Evolutionary conservation across 805 yeast species (phyloP).

Genomic region (Saturnispora hagleri): DNA sequence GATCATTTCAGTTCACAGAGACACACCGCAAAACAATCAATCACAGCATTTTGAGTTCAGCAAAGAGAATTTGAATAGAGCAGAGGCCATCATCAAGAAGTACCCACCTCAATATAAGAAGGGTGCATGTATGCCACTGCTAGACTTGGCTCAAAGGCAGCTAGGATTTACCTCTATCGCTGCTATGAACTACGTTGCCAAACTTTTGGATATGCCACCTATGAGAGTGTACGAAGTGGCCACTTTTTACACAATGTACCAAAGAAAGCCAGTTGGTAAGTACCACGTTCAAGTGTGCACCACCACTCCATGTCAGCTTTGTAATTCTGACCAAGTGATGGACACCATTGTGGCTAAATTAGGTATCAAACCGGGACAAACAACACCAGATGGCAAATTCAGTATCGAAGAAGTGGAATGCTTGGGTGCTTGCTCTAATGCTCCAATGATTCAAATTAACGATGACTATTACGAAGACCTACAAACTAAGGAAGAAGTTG

Average conservation of each 20-base stretch:
- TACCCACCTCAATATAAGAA: conserved; percentile 83
- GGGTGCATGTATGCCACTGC: conserved; percentile 80
- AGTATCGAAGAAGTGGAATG: conserved; percentile 86
- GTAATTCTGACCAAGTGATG: conserved; percentile 75
- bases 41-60: conserved; percentile 64
- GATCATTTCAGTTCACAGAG: conserved; percentile 56
- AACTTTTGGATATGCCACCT: conserved; percentile 78
- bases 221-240: conserved; percentile 93
- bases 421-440: conserved; percentile 87
- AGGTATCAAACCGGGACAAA: conserved; percentile 65
- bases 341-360: conserved; percentile 54
- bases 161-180: conserved; percentile 77
- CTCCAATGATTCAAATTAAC: conserved; percentile 79
- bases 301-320: conserved; percentile 81
- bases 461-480: conserved; percentile 80
- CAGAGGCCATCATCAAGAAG: conserved; percentile 65
- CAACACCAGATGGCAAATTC: conserved; percentile 65
- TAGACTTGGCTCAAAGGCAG: conserved; percentile 83
- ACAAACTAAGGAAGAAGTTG: conserved; percentile 51
- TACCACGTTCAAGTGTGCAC: conserved; percentile 80
- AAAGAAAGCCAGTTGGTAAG: conserved; percentile 79
- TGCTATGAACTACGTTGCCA: conserved; percentile 86
- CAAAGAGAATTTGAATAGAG: conserved; percentile 53
- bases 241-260: conserved; percentile 86
- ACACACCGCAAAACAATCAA: conserved; percentile 58